These are phyloP conservation scores for Leccinum subgranulosum DNA, from an alignment of 768 basidiomycete genomes.

Conservation along the genomic window DNA sequence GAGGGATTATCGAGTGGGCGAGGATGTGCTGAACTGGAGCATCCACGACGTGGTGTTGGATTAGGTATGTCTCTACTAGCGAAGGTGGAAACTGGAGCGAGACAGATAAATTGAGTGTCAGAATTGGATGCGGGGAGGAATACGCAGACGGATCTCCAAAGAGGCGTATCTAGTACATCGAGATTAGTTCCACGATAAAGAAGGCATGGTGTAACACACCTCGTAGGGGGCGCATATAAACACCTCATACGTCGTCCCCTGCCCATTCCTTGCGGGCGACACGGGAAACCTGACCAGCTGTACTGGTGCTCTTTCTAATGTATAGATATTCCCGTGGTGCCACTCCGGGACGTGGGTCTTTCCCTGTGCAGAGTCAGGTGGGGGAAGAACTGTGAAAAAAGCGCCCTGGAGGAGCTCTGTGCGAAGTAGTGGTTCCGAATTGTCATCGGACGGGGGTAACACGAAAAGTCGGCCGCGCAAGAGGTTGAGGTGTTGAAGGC, in stretches of 20 bases:
- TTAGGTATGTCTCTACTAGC: background rate
- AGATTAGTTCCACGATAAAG: background rate
- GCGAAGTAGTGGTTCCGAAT: conserved; percentile 43
- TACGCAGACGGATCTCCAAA: conserved; percentile 68
- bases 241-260: conserved; percentile 58
- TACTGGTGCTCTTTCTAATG: conserved; percentile 49
- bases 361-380: conserved; percentile 28
- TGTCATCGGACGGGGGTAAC: conserved; percentile 38
- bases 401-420: conserved; percentile 69
- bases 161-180: conserved; percentile 58
- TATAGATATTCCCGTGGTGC: conserved; percentile 88
- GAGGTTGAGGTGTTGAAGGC: conserved; percentile 74
- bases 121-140: conserved; percentile 45
- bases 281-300: conserved; percentile 50
- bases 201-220: conserved; percentile 33
- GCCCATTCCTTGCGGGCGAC: conserved; percentile 33
- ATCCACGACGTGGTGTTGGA: background rate
- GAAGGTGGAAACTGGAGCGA: conserved; percentile 35
- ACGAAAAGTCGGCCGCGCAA: conserved; percentile 64
- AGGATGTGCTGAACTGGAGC: conserved; percentile 39
- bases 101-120: conserved; percentile 52
- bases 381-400: conserved; percentile 69
- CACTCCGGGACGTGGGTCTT: conserved; percentile 44
- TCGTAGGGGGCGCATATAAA: conserved; percentile 85
- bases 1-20: conserved; percentile 55